Evolutionary conservation across 176 grass and related monocot species (phyloP).

Genomic region (Cenchrus purpureus): DNA sequence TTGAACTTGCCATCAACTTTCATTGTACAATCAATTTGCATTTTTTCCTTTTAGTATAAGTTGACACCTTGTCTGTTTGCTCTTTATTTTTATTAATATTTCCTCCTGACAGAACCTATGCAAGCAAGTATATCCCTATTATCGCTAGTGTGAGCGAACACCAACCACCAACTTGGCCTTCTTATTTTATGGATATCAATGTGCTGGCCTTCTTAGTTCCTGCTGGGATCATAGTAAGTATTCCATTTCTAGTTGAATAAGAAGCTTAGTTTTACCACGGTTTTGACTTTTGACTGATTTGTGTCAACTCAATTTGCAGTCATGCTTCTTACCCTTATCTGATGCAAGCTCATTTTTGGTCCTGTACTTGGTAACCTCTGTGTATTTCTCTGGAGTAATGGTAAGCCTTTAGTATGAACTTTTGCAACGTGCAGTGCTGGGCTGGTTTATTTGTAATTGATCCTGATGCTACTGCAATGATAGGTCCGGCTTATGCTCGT

Average conservation of each 20-base stretch:
- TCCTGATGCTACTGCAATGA: background rate
- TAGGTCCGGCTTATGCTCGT: slow-evolving; percentile 99
- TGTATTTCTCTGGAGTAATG: slow-evolving; percentile 99
- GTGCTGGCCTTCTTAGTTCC: slow-evolving; percentile 95
- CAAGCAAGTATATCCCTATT: slow-evolving; percentile 99
- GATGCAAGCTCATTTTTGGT: slow-evolving; percentile 97
- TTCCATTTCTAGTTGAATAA: slow-evolving; percentile 11
- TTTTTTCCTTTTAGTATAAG: slow-evolving; percentile 30
- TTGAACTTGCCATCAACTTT: background rate
- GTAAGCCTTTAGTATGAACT: slow-evolving; percentile 48
- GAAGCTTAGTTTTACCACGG: slow-evolving; percentile 14
- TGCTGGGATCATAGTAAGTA: slow-evolving; percentile 94
- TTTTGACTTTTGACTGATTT: slow-evolving; percentile 9
- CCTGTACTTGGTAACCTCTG: slow-evolving; percentile 95
- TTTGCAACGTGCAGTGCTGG: background rate
- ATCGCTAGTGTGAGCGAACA: slow-evolving; percentile 99
- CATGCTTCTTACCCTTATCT: slow-evolving; percentile 97
- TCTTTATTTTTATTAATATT: slow-evolving; percentile 11
- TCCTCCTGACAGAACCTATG: slow-evolving; percentile 80
- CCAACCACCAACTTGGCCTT: slow-evolving; percentile 99
- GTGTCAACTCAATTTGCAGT: slow-evolving; percentile 51
- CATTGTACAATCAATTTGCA: background rate
- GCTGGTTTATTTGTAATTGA: slow-evolving; percentile 23
- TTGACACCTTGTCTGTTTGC: background rate
- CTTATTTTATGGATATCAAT: slow-evolving; percentile 99